Evolutionary conservation across 176 grass and related monocot genomes (phyloP), one percentile per base, ranked within the genome.

Genomic region (Pontederia paniculata): DNA sequence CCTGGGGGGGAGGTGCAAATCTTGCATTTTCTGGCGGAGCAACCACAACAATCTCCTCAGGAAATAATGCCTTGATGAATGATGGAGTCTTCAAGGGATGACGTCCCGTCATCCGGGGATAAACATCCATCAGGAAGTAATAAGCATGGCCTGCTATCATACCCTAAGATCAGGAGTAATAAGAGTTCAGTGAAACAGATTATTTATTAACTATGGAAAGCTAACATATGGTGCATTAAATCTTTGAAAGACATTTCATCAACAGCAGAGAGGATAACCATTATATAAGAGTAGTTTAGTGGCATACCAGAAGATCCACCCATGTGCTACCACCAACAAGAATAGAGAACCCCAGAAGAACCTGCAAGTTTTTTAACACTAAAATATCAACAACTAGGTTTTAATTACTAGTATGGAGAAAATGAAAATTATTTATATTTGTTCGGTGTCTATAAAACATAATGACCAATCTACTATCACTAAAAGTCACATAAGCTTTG

Each of bases 301-400:
- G 58, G 67, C 80, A 55, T 84, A 98, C 94, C 94, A 98, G 51
- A 19, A 98, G 75, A 84, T 98, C 94, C 9, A 91, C 94, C 94
- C 94, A 98, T 14, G 94, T 93, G 54, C 83, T 98, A 75, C 94
- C 91, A 45, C 94, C 94, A 13, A 98, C 87, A 65, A 98, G 94
- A 76, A 98, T 75, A 63, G 94, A 98, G 59, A 98, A 98, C 41
- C 94, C 94, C 43, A 98, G 62, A 77, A 98, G 83, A 50, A 98
- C 93, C 93, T 97, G 69, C 41, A 23, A 54, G 44, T 17, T n/a
- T n/a, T n/a, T n/a, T n/a, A n/a, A n/a, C n/a, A n/a, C n/a, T n/a
- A 59, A 8, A 60, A 31, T 31, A 5, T 31, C 1, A 12, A 69
- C 21, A 70, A 77, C 41, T 55, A 60, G 59, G 50, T 14, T 21